Base-by-base conservation (phyloP, 495 filamentous ascomycete species). In the Podospora pseudocomata region DNA sequence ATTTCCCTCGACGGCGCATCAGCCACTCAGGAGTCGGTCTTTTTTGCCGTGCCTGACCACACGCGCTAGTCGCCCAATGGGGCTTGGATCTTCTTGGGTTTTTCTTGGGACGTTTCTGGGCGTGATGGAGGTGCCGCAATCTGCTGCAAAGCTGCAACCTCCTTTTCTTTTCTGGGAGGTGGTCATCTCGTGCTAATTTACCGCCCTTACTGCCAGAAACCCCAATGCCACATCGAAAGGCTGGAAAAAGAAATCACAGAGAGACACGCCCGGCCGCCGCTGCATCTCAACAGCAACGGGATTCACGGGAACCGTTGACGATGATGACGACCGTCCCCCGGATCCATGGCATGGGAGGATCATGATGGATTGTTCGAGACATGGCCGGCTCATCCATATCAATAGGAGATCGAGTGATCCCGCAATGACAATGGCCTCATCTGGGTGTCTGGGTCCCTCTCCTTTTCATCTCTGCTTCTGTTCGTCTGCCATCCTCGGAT, bases 1-100 rank as follows among this genome's bases (percentile, higher is more conserved):
- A 78, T 80, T 77, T 78, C 75, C 74, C 67, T 59, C 65, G 27
- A 63, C 28, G 67, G 58, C 30, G 64, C 55, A 32, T 60, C 66
- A 68, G 66, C 72, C 74, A 72, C 68, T 72, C 70, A 72, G 64
- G 63, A 49, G 53, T 58, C 64, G 70, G 23, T 53, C 61, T 66
- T 66, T 69, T 70, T 74, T 70, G 72, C 70, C 66, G 65, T 57
- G 59, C 32, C 68, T 66, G 70, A 71, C 70, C 67, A 67, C 67
- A 19, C 63, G 62, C 67, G 67, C 72, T 69, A 65, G 55, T 23
- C 68, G 57, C 58, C 68, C 30, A 71, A 71, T 66, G 28, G 68
- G 63, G 62, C 60, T 62, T 61, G 20, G 23, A 28, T 18, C 28
- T 58, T 20, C 23, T 58, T 20, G 5, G 9, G 56, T 20, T 27